A percentile compares a stretch with the other conserved stretches of the same genome.
Evolutionary conservation across 78 protist species (phyloP).

Genomic region (Chrysochromulina tobinii): DNA sequence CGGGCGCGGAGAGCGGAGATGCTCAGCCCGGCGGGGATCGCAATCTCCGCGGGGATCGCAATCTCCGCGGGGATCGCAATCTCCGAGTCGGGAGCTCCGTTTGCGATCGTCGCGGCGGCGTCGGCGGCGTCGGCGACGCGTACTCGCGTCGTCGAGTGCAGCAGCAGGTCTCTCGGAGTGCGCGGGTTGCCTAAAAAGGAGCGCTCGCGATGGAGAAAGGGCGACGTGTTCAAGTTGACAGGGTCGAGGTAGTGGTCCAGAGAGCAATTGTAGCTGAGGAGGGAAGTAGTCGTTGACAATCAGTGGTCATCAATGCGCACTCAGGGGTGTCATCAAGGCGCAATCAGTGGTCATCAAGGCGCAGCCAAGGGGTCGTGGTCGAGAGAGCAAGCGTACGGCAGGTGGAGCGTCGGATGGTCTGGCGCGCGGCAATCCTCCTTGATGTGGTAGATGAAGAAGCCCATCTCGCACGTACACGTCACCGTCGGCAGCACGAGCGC

Average conservation of each 20-base stretch:
- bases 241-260: constrained; percentile 15
- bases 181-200: not conserved
- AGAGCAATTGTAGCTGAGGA: not conserved
- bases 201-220: constrained; percentile 10
- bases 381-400: not conserved
- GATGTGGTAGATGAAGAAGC: not conserved
- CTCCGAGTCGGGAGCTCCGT: too few species aligned
- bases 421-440: not conserved
- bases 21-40: too few species aligned
- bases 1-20: too few species aligned
- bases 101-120: too few species aligned
- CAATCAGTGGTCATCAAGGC: too few species aligned
- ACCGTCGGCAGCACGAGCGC: not conserved
- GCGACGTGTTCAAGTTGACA: not conserved
- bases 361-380: not conserved
- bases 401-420: not conserved
- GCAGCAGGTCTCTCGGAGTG: not conserved
- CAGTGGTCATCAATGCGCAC: too few species aligned
- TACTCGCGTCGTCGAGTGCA: too few species aligned
- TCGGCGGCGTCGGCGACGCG: too few species aligned
- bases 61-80: too few species aligned
- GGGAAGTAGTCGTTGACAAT: too few species aligned
- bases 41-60: too few species aligned
- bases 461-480: not conserved
- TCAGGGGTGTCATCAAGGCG: too few species aligned